Base-by-base conservation (phyloP, 1,284 basidiomycete species). In the Ceratobasidium sp. region DNA sequence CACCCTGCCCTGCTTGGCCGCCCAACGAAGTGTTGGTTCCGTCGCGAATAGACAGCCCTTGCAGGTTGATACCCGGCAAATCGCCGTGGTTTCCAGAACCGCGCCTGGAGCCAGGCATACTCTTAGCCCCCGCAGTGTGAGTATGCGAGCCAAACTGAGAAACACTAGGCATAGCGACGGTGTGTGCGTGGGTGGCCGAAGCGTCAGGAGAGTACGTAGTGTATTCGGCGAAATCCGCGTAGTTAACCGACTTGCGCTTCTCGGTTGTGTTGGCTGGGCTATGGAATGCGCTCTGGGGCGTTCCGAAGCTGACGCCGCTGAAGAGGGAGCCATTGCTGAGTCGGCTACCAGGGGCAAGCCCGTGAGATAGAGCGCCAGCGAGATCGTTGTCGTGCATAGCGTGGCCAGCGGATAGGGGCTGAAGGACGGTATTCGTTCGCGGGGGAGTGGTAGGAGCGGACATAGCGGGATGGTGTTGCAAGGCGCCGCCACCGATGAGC, bases 61-160 rank as follows among this genome's bases (percentile, higher is more conserved):
- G 76, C 64, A 77, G 51, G 47, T 68, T 67, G 35, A 75, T 73
- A 8, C 71, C 71, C 28, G 66, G 58, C 47, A 73, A 76, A 66
- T 79, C 73, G 1, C 58, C 77, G 56, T 74, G 76, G 58, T 80
- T 77, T 17, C 69, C 69, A 15, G 79, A 80, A 39, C 78, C 93
- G 77, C 94, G 90, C 79, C 93, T 90, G 81, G 93, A 94, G 6
- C 93, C 93, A 56, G 94, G 94, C 93, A 95, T 95, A 81, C 93
- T 94, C 85, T 93, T 94, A 3, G 93, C 92, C 69, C 91, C 92
- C 33, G 88, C 89, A 39, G 89, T 84, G 76, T 92, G 90, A 64
- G 87, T 67, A 35, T 75, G 63, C 17, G 61, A 76, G 60, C 67
- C 75, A 68, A 74, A 74, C 71, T 74, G 71, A 37, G 71, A 63